Percentiles rank a stretch among this genome's conserved stretches.
Conservation (phyloP, 1,284 basidiomycete genomes). For the Sanguinoderma infundibulare region DNA sequence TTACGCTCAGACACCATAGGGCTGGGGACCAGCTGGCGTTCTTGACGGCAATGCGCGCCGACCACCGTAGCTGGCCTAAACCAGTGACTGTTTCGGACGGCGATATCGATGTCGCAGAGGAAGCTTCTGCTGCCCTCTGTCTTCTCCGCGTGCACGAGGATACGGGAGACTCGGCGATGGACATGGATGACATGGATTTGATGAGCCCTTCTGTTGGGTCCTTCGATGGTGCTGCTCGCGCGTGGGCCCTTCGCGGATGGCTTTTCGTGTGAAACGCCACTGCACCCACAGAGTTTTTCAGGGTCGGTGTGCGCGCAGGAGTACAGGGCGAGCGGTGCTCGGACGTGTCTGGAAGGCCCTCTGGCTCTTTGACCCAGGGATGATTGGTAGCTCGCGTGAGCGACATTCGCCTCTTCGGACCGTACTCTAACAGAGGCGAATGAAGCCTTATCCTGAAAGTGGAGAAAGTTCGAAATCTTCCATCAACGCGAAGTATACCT, state of each 20-base stretch:
- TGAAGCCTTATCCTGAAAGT: slow-evolving; percentile 4
- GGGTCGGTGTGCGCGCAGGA: background rate
- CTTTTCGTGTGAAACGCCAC: background rate
- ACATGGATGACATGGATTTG: background rate
- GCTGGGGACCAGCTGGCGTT: no score
- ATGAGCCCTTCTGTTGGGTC: background rate
- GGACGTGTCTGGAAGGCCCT: background rate
- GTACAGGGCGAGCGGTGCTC: background rate
- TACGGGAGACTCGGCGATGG: background rate
- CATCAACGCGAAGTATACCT: no score
- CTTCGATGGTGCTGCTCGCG: background rate
- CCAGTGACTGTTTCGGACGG: background rate
- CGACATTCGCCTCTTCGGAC: slow-evolving; percentile 1
- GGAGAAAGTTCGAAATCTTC: background rate
- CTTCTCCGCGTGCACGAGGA: background rate
- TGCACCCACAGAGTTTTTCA: background rate
- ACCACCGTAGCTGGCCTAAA: background rate
- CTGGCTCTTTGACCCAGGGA: background rate
- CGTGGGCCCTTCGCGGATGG: background rate
- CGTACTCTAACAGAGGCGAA: slow-evolving; percentile 2
- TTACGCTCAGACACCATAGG: no score
- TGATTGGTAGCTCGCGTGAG: slow-evolving; percentile 4
- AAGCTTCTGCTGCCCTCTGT: background rate
- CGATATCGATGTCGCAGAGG: background rate
- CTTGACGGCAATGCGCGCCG: background rate